These are phyloP conservation scores for Quercus variabilis DNA, from an alignment of 306 rosid species.

Conservation along the genomic window DNA sequence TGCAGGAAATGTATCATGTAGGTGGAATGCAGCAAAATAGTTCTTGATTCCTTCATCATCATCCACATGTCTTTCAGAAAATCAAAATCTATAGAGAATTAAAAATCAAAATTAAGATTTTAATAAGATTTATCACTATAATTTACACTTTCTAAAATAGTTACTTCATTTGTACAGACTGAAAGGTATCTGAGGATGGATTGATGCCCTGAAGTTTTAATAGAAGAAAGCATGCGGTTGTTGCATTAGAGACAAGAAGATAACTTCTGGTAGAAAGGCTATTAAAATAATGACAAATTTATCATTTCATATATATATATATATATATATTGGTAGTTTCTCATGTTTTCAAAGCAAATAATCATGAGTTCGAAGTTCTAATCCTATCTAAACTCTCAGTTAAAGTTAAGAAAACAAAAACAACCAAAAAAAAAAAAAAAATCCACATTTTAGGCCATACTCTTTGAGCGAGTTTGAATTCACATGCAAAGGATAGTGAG, in stretches of 20 bases:
- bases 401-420: too few relatives aligned
- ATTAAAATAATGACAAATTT: background rate
- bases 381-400: too few relatives aligned
- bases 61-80: conserved; percentile 53
- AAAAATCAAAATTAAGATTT: background rate
- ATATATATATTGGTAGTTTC: too few relatives aligned
- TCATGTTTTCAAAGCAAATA: too few relatives aligned
- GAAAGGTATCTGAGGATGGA: conserved; percentile 56
- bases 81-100: background rate
- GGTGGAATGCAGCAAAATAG: conserved; percentile 86
- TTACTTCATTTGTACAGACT: conserved; percentile 74
- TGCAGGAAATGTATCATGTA: conserved; percentile 56
- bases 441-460: too few relatives aligned
- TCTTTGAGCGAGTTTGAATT: too few relatives aligned
- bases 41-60: conserved; percentile 72
- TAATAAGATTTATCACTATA: background rate
- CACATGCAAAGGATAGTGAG: too few relatives aligned
- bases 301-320: too few relatives aligned
- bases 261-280: background rate
- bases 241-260: background rate
- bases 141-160: background rate
- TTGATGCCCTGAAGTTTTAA: conserved; percentile 57
- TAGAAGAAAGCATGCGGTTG: background rate
- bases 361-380: too few relatives aligned
- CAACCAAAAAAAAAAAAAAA: too few relatives aligned